These are phyloP conservation scores for Fomitopsis betulina DNA, from an alignment of 1,284 basidiomycete species.

Conservation along the genomic window DNA sequence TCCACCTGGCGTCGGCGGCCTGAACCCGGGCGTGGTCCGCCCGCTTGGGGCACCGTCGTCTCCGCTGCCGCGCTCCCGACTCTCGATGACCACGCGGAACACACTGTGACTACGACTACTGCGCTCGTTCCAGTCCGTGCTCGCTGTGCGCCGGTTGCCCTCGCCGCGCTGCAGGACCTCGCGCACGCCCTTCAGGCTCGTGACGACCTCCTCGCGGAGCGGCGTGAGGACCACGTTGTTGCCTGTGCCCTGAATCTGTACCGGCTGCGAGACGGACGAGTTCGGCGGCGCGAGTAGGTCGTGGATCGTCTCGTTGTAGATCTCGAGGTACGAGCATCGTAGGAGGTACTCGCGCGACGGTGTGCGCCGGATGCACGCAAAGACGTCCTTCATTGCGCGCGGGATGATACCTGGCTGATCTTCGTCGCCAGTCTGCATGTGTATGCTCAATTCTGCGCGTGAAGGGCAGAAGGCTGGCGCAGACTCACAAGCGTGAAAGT, in stretches of 20 bases:
- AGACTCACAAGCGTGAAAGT: slow-evolving; percentile 77
- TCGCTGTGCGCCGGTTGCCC: slow-evolving; percentile 85
- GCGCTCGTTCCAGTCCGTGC: slow-evolving; percentile 96
- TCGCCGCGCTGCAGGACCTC: slow-evolving; percentile 86
- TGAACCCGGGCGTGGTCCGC: slow-evolving; percentile 48
- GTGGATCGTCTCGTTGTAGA: slow-evolving; percentile 94
- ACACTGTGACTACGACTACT: slow-evolving; percentile 92
- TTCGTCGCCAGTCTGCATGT: slow-evolving; percentile 60
- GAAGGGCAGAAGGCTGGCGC: neutral
- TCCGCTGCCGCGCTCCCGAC: slow-evolving; percentile 54
- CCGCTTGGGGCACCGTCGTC: slow-evolving; percentile 42
- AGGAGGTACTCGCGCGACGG: slow-evolving; percentile 88
- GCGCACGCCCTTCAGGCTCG: slow-evolving; percentile 80
- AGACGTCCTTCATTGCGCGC: slow-evolving; percentile 83
- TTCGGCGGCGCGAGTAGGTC: slow-evolving; percentile 80
- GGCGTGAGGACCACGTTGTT: slow-evolving; percentile 62
- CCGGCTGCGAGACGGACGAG: slow-evolving; percentile 53
- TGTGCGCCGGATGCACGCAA: slow-evolving; percentile 68
- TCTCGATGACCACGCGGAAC: slow-evolving; percentile 85
- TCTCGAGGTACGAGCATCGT: slow-evolving; percentile 92
- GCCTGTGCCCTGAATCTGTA: slow-evolving; percentile 66
- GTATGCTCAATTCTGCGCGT: neutral
- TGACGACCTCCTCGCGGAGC: slow-evolving; percentile 88
- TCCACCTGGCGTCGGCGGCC: slow-evolving; percentile 63
- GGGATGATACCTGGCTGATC: slow-evolving; percentile 93